phyloP scores from a whole-genome alignment of 345 rosid genomes.

The Pseudoturritis turrita region DNA sequence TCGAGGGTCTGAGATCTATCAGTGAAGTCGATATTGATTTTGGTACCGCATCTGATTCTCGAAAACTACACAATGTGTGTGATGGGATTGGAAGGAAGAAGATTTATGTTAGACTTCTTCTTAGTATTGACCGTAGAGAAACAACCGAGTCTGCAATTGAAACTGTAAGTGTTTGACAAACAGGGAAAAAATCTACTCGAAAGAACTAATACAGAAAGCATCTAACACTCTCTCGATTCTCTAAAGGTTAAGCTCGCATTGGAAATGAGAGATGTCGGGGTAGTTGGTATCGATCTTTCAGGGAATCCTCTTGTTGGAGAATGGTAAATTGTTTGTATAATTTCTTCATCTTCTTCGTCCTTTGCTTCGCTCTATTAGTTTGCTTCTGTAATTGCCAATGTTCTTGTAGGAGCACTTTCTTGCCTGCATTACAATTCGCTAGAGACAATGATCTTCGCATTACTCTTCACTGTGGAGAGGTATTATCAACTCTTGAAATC shows the following conservation, averaged over 20 bases:
- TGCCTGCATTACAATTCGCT: conserved; percentile 76
- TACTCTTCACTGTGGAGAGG: conserved; percentile 99
- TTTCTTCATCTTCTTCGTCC: background rate
- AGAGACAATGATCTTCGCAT: conserved; percentile 65
- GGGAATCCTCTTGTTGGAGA: conserved; percentile 91
- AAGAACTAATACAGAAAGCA: background rate
- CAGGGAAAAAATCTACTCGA: background rate
- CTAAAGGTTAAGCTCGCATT: conserved; percentile 80
- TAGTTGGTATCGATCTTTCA: conserved; percentile 91
- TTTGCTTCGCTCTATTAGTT: background rate
- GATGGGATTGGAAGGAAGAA: conserved; percentile 48
- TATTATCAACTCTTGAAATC: conserved; percentile 20
- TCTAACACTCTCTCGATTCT: background rate
- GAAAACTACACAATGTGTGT: conserved; percentile 16
- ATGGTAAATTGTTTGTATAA: conserved; percentile 43
- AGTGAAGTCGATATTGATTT: conserved; percentile 61
- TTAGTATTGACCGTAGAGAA: conserved; percentile 95
- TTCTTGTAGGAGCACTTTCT: conserved; percentile 62
- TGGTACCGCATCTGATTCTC: conserved; percentile 7
- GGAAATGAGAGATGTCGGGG: conserved; percentile 74
- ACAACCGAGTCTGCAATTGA: conserved; percentile 83
- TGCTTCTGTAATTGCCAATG: background rate
- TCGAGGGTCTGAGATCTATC: conserved; percentile 64
- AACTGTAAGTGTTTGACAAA: conserved; percentile 54
- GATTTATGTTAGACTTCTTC: conserved; percentile 88